Conservation (phyloP, 208 protist genomes). For the Leishmania guyanensis region DNA sequence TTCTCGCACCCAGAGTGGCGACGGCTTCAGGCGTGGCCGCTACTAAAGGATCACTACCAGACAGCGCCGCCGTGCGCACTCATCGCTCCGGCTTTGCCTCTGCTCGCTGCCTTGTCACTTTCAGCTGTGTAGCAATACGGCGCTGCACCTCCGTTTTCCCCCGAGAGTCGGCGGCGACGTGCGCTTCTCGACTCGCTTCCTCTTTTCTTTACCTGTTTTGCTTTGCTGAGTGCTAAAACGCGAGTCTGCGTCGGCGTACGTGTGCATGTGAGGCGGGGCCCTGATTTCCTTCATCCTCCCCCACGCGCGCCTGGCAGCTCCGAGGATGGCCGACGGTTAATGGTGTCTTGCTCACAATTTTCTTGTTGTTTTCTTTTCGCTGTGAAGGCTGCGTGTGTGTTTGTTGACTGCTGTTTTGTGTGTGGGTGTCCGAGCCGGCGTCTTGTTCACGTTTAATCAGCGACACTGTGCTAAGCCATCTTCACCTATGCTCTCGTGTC, state of each 20-base stretch:
- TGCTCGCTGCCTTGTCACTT: neutral
- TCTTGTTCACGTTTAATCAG: conserved; percentile 4
- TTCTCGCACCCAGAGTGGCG: conserved; percentile 16
- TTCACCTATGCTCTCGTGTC: neutral
- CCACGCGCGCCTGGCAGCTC: neutral
- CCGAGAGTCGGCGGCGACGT: neutral
- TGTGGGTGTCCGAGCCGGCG: neutral
- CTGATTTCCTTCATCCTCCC: neutral
- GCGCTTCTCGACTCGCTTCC: neutral
- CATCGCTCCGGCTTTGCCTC: neutral
- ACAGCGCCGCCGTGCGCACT: neutral
- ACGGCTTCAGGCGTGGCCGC: conserved; percentile 20
- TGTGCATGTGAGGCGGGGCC: neutral
- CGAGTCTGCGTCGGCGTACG: neutral
- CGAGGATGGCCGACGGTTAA: neutral
- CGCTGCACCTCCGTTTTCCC: neutral
- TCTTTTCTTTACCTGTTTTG: neutral
- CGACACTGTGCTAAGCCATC: neutral
- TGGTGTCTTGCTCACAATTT: neutral
- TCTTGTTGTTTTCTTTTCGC: neutral
- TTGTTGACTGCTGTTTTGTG: neutral
- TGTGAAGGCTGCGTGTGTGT: neutral
- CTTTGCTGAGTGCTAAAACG: neutral
- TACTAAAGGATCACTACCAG: conserved; percentile 19
- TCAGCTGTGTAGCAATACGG: neutral